Base-by-base conservation (phyloP, 2,329 filamentous ascomycete genomes). In the Cladophialophora exuberans region DNA sequence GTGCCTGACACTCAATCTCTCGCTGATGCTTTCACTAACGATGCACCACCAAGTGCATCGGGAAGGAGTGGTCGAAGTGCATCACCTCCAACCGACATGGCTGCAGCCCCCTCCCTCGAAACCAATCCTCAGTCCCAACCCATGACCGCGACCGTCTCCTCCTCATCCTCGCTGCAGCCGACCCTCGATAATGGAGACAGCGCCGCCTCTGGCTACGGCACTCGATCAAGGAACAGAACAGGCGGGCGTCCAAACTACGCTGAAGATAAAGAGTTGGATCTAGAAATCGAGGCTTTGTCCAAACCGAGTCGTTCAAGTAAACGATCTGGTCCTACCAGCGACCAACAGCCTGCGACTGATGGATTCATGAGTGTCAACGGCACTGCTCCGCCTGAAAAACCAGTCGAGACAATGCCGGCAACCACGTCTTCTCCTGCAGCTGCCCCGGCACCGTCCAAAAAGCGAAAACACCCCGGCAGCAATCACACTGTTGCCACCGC, bases 191-290 rank as follows among this genome's bases (percentile, higher is more conserved):
- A 69, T 58, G 66, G 71, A 59, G 70, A 70, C 62, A 65, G 67
- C 64, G 80, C 81, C 62, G 76, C 74, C 23, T 77, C 87, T 46
- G 85, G 84, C 64, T 97, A 99, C 73, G 93, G 93, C 67, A 99
- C 94, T 70, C 88, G 92, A 66, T 97, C 92, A 65, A 88, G 94
- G 71, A 96, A 96, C 73, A 87, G 92, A 67, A 86, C 83, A 54
- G 88, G 88, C 66, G 84, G 82, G 63, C 88, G 94, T 64, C 86
- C 88, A 63, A 99, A 99, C 74, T 99, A 99, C 73, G 93, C 94
- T 46, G 94, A 99, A 75, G 89, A 93, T 73, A 89, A 83, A 74
- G 93, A 97, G 72, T 80, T 92, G 64, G 93, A 97, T 67, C 85
- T 89, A 73, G 94, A 97, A 70, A 90, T 91, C 70, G 93, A 97